Base-by-base conservation (phyloP, 495 filamentous ascomycete genomes). In the Penicillium paxilli region DNA sequence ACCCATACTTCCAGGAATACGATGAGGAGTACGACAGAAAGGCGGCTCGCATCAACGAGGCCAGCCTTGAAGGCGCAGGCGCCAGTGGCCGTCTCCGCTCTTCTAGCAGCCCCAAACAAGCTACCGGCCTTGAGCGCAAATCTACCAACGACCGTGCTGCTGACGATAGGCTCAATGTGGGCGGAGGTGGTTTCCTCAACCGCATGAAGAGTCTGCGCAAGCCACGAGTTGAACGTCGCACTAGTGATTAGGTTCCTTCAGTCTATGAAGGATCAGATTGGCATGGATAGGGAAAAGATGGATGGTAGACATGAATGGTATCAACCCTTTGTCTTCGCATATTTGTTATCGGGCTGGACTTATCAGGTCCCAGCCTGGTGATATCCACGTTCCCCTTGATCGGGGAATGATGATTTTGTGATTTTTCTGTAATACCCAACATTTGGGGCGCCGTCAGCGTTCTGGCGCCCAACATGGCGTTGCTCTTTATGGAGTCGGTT, bases 1-100 rank as follows among this genome's bases (percentile, higher is more conserved):
- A 94, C 67, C 92, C 91, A 4, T 97, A 96, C 77, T 95, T 96
- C 70, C 80, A 81, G 52, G 92, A 96, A 42, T 95, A 89, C 62
- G 86, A 87, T 52, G 80, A 82, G 17, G 86, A 83, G 4, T 88
- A 87, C 62, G 87, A 91, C 28, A 84, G 70, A 67, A 90, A 89
- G 65, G 84, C 82, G 16, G 78, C 80, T 42, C 74, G 71, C 21
- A 86, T 90, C 59, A 83, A 87, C 55, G 79, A 70, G 48, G 47
- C 73, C 14, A 62, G 59, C 64, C 75, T 60, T 73, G 81, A 59
- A 66, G 73, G 24, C 69, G 77, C 20, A 68, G 75, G 19, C 69
- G 77, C 20, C 67, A 74, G 19, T 69, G 79, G 37, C 59, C 72
- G 64, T 24, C 6, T 52, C 48, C 71, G 77, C 46, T 83, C 87